Base-by-base conservation (phyloP, 179 eudicot species). In the Gypsophila paniculata region DNA sequence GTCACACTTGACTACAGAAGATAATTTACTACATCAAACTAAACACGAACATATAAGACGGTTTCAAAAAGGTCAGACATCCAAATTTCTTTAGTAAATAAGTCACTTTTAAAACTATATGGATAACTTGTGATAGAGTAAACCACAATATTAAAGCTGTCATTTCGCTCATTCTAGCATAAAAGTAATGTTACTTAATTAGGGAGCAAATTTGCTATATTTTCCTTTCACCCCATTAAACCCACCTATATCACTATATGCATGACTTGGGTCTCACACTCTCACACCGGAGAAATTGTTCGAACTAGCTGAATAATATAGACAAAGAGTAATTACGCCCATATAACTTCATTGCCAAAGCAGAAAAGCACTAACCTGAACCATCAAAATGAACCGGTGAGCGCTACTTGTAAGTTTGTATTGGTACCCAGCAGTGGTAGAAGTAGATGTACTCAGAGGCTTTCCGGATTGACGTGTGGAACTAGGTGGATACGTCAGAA, bases 371-470 rank as follows among this genome's bases (percentile, higher is more conserved):
- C 76, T 79, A 75, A 92, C 99, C 96, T 90, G 97, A 73, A 90
- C 95, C 99, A 95, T 95, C 78, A 74, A 57, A 75, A 88, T 90
- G 79, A 95, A 90, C 72, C 96, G 87, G 77, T 90, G 97, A 71
- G 99, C 96, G 83, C 99, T 95, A 77, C 92, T 92, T 59, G 99
- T 88, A 72, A 95, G 93, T 79, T 90, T 95, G 75, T 85, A 88
- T 70, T 94, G 97, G 83, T 84, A 79, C 39, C 87, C 84, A 38
- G 66, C 52, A 34, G 79, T 71, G 68, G 78, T 66, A 78, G 82
- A 79, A 68, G 71, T 77, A 51, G 89, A 82, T 48, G 89, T 32
- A 80, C 72, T 74, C 19, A 84, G 65, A 74, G 85, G 73, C 83
- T 91, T 84, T 46, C 91, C 94, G 77, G 94, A 82, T 70, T 85